Evolutionary conservation across 1,284 basidiomycete species (phyloP).

Genomic region (Cryptococcus sp.): DNA sequence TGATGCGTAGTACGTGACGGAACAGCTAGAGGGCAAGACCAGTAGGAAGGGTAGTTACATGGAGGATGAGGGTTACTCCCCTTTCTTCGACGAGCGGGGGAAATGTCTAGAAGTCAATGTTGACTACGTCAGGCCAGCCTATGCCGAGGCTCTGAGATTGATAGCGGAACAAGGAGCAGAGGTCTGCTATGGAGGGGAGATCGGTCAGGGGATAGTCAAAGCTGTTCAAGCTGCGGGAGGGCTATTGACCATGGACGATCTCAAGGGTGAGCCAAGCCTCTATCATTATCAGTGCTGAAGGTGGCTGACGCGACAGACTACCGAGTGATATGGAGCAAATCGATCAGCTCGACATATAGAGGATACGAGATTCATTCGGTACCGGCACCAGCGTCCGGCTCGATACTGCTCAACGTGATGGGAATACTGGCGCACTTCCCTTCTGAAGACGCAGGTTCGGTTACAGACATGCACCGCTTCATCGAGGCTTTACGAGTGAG

Average conservation of each 20-base stretch:
- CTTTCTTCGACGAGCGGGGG: slow-evolving; percentile 21
- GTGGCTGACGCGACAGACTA: slow-evolving; percentile 23
- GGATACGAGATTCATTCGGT: slow-evolving; percentile 27
- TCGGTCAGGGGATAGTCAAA: slow-evolving; percentile 28
- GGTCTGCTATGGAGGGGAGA: slow-evolving; percentile 33
- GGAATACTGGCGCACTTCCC: slow-evolving; percentile 24
- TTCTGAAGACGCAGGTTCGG: slow-evolving; percentile 10
- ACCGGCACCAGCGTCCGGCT: slow-evolving; percentile 40
- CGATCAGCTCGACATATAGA: slow-evolving; percentile 24
- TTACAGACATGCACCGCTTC: slow-evolving; percentile 25
- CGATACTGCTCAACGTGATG: slow-evolving; percentile 33
- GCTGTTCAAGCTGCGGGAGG: slow-evolving; percentile 29
- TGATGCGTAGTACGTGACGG: not conserved
- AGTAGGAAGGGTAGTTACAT: not conserved
- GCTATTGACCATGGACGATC: slow-evolving; percentile 34
- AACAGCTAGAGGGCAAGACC: not conserved
- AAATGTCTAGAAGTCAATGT: slow-evolving; percentile 17
- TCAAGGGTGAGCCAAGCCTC: slow-evolving; percentile 17
- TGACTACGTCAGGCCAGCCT: slow-evolving; percentile 17
- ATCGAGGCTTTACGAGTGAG: slow-evolving; percentile 32
- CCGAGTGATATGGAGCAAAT: slow-evolving; percentile 18
- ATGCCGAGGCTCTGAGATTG: slow-evolving; percentile 26
- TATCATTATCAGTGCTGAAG: not conserved
- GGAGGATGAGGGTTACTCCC: slow-evolving; percentile 12
- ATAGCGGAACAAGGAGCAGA: slow-evolving; percentile 31